Evolutionary conservation across 805 yeast genomes (phyloP).

Genomic region (Kluyveromyces nonfermentans): DNA sequence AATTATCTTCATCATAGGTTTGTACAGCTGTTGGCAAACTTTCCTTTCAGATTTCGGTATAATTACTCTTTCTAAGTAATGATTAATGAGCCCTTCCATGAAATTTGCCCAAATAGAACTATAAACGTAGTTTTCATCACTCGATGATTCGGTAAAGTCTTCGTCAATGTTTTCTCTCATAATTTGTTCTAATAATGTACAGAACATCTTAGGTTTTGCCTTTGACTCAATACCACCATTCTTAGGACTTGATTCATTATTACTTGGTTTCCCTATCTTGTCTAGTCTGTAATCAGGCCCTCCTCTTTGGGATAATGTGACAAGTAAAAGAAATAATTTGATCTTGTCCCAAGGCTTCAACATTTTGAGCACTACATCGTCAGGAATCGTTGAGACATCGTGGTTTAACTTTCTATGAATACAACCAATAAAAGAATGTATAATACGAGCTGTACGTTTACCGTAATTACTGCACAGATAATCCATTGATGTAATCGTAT

Average conservation of each 20-base stretch:
- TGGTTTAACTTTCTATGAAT: conserved; percentile 24
- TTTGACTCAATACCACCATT: conserved; percentile 1
- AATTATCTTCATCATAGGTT: conserved; percentile 31
- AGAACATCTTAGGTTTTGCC: conserved; percentile 6
- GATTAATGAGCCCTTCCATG: conserved; percentile 31
- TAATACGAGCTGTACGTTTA: conserved; percentile 22
- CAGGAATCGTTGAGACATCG: conserved; percentile 22
- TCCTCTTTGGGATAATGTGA: conserved; percentile 26
- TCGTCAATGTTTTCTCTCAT: conserved; percentile 28
- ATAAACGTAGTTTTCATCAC: conserved; percentile 28
- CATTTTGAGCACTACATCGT: conserved; percentile 14
- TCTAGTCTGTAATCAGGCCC: conserved; percentile 31
- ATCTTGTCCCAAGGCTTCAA: conserved; percentile 23
- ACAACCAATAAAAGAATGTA: conserved; percentile 23
- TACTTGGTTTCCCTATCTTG: conserved; percentile 13
- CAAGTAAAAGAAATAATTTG: conserved; percentile 24
- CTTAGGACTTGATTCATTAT: conserved; percentile 6
- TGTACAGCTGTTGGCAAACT: conserved; percentile 29
- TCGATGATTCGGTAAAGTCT: conserved; percentile 23
- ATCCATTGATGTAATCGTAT: conserved; percentile 23
- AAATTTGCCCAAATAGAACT: conserved; percentile 32
- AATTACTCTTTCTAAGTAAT: conserved; percentile 27
- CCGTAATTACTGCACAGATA: conserved; percentile 28
- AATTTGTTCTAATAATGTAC: conserved; percentile 25
- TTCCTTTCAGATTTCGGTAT: conserved; percentile 30